A percentile compares a stretch with the other conserved stretches of the same genome.
phyloP scores from a whole-genome alignment of 805 yeast genomes.

The Yamadazyma insecticola region DNA sequence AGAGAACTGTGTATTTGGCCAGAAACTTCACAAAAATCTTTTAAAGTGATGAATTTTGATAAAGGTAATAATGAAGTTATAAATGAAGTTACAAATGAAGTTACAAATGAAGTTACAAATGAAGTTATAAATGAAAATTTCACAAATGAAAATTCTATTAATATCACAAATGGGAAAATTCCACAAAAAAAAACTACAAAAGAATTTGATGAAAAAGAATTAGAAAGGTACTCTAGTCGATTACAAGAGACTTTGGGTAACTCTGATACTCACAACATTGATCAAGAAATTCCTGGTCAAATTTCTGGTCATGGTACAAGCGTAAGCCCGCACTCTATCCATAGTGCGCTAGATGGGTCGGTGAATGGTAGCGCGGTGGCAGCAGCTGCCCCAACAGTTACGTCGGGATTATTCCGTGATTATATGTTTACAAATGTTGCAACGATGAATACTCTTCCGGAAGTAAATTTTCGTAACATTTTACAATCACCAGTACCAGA shows the following conservation, averaged over 20 bases:
- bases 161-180: too few species aligned
- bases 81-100: too few species aligned
- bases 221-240: slow-evolving; percentile 6
- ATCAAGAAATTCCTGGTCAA: neutral
- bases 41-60: slow-evolving; percentile 5
- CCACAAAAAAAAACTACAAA: neutral
- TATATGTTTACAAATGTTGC: slow-evolving; percentile 34
- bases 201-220: slow-evolving; percentile 2
- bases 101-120: too few species aligned
- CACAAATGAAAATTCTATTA: too few species aligned
- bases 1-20: slow-evolving; percentile 11
- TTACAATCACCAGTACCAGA: slow-evolving; percentile 9
- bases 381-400: neutral
- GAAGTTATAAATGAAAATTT: neutral
- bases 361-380: too few species aligned
- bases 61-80: slow-evolving; percentile 3
- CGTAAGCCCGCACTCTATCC: neutral
- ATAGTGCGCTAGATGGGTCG: too few species aligned
- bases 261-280: neutral
- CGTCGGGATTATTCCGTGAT: slow-evolving; percentile 20
- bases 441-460: slow-evolving; percentile 6
- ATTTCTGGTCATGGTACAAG: neutral
- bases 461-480: slow-evolving; percentile 9
- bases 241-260: slow-evolving; percentile 7
- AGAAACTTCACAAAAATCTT: slow-evolving; percentile 5